Evolutionary conservation across 768 basidiomycete species (phyloP).

Genomic region (Termitomyces sp.): DNA sequence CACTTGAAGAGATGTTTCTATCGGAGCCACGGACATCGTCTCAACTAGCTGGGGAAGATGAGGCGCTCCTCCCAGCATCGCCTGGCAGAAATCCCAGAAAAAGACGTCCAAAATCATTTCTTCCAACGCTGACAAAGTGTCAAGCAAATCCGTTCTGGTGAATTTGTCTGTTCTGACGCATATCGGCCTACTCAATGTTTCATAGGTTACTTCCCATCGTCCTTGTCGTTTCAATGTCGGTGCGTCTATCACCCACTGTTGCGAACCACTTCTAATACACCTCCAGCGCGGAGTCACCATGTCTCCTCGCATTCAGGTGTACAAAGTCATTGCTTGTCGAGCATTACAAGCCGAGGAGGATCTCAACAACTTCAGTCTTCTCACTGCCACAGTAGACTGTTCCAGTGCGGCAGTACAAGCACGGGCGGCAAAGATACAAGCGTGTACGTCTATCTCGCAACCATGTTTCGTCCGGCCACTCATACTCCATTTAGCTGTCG

Average conservation of each 20-base stretch:
- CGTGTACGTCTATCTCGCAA: conserved; percentile 28
- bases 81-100: conserved; percentile 6
- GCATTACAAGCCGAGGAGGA: conserved; percentile 28
- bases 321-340: conserved; percentile 71
- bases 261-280: conserved; percentile 7
- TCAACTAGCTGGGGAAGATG: conserved; percentile 8
- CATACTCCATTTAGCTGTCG: conserved; percentile 43
- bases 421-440: conserved; percentile 69
- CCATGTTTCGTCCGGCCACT: background rate
- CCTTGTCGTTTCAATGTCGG: conserved; percentile 60
- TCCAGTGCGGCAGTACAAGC: conserved; percentile 54
- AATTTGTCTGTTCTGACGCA: conserved; percentile 8
- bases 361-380: conserved; percentile 14
- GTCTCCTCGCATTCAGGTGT: conserved; percentile 76
- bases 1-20: conserved; percentile 6
- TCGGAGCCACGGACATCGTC: background rate
- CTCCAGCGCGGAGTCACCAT: conserved; percentile 73
- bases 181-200: conserved; percentile 1
- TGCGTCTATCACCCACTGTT: conserved; percentile 24
- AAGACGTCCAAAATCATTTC: conserved; percentile 7
- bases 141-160: conserved; percentile 44
- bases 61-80: conserved; percentile 15
- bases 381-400: conserved; percentile 21
- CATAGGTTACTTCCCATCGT: conserved; percentile 71
- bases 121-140: conserved; percentile 19